A percentile compares a stretch with the other conserved stretches of the same genome.
These are phyloP conservation scores for Tolypocladium cylindrosporum DNA, from an alignment of 2,329 filamentous ascomycete genomes.

Conservation along the genomic window DNA sequence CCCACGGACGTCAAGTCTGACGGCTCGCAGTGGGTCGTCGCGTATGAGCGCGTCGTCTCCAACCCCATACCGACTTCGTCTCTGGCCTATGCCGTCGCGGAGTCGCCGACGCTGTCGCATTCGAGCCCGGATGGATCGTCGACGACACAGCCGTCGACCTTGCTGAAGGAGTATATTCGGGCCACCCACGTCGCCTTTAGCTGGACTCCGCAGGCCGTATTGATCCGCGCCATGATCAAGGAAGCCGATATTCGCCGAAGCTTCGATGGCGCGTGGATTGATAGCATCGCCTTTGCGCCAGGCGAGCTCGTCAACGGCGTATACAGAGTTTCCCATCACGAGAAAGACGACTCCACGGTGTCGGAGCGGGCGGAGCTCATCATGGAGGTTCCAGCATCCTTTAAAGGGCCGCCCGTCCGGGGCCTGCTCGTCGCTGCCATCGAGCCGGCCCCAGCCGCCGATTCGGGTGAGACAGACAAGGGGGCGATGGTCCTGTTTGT, in stretches of 20 bases:
- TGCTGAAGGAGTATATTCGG: conserved; percentile 16
- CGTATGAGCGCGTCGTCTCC: conserved; percentile 18
- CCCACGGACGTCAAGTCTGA: conserved; percentile 11
- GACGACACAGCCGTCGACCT: conserved; percentile 4
- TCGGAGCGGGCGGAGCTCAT: conserved; percentile 18
- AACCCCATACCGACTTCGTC: conserved; percentile 8
- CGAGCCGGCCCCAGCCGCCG: not conserved
- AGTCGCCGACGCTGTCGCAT: conserved; percentile 9
- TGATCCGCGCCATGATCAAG: conserved; percentile 14
- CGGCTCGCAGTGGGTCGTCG: conserved; percentile 14
- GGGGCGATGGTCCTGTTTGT: conserved; percentile 15
- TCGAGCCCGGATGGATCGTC: not conserved
- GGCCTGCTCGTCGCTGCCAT: conserved; percentile 16
- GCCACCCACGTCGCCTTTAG: conserved; percentile 20
- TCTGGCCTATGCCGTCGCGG: not conserved
- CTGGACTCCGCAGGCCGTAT: conserved; percentile 20
- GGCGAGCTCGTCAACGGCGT: conserved; percentile 22
- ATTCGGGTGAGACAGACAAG: not conserved
- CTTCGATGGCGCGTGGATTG: conserved; percentile 15
- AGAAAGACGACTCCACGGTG: not conserved
- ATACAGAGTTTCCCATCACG: conserved; percentile 17
- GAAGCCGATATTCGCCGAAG: conserved; percentile 9
- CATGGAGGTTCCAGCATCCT: conserved; percentile 13
- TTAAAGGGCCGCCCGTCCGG: conserved; percentile 11
- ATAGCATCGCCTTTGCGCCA: conserved; percentile 9